These are phyloP conservation scores for Agaricus sinodeliciosus DNA, from an alignment of 768 basidiomycete species.

Conservation along the genomic window DNA sequence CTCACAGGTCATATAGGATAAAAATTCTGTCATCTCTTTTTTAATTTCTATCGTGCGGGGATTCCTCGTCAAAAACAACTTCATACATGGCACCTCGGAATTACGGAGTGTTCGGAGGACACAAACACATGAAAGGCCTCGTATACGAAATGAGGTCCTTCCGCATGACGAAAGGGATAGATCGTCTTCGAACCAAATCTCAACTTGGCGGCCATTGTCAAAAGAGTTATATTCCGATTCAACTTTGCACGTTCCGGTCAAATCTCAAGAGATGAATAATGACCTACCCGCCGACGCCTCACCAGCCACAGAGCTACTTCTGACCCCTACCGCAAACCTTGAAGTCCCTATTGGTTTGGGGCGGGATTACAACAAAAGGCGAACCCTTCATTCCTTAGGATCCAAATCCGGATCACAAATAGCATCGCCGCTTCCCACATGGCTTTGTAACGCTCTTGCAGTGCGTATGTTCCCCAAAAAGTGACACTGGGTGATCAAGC, in stretches of 20 bases:
- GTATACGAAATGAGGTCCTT: constrained; percentile 44
- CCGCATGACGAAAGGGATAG: constrained; percentile 17
- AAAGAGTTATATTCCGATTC: neutral
- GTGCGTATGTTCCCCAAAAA: neutral
- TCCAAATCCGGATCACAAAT: neutral
- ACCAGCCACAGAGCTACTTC: neutral
- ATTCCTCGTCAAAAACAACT: constrained; percentile 63
- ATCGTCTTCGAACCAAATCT: constrained; percentile 1
- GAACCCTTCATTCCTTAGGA: constrained; percentile 1
- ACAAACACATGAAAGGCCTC: constrained; percentile 20
- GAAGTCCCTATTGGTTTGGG: neutral
- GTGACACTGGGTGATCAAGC: neutral
- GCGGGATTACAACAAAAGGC: neutral
- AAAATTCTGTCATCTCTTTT: constrained; percentile 45
- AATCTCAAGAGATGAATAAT: neutral
- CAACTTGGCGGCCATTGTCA: neutral
- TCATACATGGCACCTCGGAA: constrained; percentile 21
- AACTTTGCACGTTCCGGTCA: neutral
- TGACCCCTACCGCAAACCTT: neutral
- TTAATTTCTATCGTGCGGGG: constrained; percentile 50
- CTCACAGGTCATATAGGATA: constrained; percentile 39
- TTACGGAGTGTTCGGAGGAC: constrained; percentile 12
- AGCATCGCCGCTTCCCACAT: constrained; percentile 5
- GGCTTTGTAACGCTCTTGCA: constrained; percentile 3
- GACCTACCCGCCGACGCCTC: neutral